Percentiles rank a stretch among this genome's conserved stretches.
Evolutionary conservation across 495 filamentous ascomycete species (phyloP).

Genomic region (Amorphotheca resinae): DNA sequence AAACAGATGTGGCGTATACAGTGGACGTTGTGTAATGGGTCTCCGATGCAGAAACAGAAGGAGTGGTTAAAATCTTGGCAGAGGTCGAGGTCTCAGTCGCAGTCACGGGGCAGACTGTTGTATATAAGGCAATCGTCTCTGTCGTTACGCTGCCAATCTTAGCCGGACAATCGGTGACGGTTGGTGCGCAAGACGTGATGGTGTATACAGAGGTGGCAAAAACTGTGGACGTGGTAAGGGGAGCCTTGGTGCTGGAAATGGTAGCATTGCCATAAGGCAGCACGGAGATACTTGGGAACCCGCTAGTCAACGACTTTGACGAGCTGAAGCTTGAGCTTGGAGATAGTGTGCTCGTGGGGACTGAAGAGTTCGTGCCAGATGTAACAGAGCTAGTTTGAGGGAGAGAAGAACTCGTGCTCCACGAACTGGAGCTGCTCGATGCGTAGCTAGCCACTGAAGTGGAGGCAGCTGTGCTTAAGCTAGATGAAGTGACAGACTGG

Average conservation of each 20-base stretch:
- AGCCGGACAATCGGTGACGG: conserved; percentile 39
- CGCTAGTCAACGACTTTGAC: too few species aligned
- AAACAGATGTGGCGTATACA: conserved; percentile 41
- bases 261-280: neutral
- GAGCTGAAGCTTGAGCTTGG: neutral
- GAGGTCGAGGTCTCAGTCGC: conserved; percentile 12
- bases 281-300: neutral
- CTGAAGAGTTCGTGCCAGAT: neutral
- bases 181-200: conserved; percentile 42
- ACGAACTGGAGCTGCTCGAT: neutral
- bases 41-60: neutral
- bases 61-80: neutral
- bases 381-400: neutral
- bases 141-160: conserved; percentile 27
- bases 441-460: neutral
- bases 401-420: neutral
- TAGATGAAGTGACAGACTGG: neutral
- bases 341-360: neutral
- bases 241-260: neutral
- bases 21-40: conserved; percentile 37
- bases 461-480: neutral
- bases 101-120: conserved; percentile 32
- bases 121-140: conserved; percentile 25
- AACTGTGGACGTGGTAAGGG: conserved; percentile 31
- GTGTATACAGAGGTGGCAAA: conserved; percentile 44